Conservation (phyloP, 768 basidiomycete genomes). For the Boletus sp. region DNA sequence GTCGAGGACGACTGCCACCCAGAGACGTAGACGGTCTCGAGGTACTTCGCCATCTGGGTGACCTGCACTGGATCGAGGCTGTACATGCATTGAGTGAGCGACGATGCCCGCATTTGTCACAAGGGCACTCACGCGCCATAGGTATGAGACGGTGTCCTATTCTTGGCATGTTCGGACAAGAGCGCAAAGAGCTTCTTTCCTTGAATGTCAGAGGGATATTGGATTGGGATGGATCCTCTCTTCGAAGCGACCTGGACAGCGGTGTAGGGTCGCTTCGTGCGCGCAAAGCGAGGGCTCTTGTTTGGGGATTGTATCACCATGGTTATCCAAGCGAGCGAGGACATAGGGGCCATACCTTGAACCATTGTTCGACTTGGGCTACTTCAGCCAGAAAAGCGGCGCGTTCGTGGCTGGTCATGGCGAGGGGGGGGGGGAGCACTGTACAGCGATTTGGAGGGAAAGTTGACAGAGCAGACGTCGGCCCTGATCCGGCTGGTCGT, state of each 20-base stretch:
- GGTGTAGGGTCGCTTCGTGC: constrained; percentile 87
- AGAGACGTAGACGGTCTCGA: constrained; percentile 98
- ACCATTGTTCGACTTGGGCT: constrained; percentile 84
- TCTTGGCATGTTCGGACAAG: constrained; percentile 72
- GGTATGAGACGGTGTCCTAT: constrained; percentile 84
- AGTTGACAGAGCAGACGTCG: neutral
- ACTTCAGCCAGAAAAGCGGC: constrained; percentile 77
- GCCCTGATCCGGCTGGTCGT: too few relatives aligned
- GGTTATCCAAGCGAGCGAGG: neutral
- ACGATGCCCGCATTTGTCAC: neutral
- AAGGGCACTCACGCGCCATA: constrained; percentile 79
- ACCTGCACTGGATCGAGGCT: constrained; percentile 97
- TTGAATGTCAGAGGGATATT: constrained; percentile 80
- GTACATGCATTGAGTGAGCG: neutral
- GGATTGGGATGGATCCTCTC: constrained; percentile 80
- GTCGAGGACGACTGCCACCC: constrained; percentile 96
- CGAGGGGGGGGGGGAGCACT: too few relatives aligned
- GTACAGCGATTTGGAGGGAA: too few relatives aligned
- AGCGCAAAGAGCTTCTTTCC: constrained; percentile 84
- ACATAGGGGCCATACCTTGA: constrained; percentile 60
- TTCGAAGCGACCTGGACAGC: constrained; percentile 93
- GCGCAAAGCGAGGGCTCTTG: constrained; percentile 87
- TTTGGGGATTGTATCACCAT: neutral
- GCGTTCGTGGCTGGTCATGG: constrained; percentile 61
- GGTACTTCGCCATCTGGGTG: constrained; percentile 98